Evolutionary conservation across 257 asterid genomes (phyloP).

Genomic region (Capsicum chinense): DNA sequence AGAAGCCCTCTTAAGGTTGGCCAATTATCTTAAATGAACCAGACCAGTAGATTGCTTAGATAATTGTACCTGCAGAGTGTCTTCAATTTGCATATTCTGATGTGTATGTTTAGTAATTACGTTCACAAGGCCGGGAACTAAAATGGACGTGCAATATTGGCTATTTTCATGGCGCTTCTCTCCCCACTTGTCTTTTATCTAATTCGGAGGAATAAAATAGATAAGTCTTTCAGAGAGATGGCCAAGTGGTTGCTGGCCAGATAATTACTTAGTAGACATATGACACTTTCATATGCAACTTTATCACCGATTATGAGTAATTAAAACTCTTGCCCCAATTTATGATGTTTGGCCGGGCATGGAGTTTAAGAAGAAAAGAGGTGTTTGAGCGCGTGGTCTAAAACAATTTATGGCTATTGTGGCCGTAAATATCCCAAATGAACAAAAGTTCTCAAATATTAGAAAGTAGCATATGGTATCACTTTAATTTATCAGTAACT

Average conservation of each 20-base stretch:
- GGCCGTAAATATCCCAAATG: neutral
- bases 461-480: neutral
- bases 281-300: neutral
- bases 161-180: neutral
- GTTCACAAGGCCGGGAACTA: neutral
- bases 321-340: neutral
- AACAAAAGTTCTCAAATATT: no score
- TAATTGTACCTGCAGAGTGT: slow-evolving; percentile 6
- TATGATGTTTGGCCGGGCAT: neutral
- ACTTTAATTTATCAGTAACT: neutral
- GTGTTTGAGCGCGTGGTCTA: neutral
- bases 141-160: neutral
- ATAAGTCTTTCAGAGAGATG: no score
- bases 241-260: no score
- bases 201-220: no score
- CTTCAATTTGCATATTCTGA: slow-evolving; percentile 21
- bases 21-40: slow-evolving; percentile 20
- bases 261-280: neutral
- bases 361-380: neutral
- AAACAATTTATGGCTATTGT: neutral
- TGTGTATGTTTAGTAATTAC: slow-evolving; percentile 14
- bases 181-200: neutral
- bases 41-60: neutral
- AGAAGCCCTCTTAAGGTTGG: slow-evolving; percentile 8
- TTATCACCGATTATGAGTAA: neutral